Base-by-base conservation (phyloP, 129 eudicot genomes). In the Cynara cardunculus region DNA sequence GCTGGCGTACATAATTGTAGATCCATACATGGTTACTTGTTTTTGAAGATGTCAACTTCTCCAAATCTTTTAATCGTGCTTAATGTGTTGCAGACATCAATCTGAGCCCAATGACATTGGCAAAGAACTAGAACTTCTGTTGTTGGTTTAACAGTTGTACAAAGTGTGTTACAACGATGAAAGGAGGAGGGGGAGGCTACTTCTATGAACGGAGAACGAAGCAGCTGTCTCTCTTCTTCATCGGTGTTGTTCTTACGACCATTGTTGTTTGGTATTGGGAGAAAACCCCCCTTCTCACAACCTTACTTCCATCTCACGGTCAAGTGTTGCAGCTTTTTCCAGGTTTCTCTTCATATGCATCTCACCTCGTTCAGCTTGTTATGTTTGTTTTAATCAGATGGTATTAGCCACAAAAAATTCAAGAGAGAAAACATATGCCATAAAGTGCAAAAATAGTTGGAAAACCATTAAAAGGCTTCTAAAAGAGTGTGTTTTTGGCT, bases 221-320 rank as follows among this genome's bases (percentile, higher is more conserved):
- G 24, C 88, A 88, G 56, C 74, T 88, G 27, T 67, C 83, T 46
- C 80, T 85, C 73, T 72, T 85, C 76, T 76, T 88, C 84, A 25
- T 80, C 19, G 86, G 75, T 30, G 73, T 83, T 69, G 84, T 80
- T 34, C 83, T 59, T 44, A 75, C 87, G 5, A 53, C 83, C 37
- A 25, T 85, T 59, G 26, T 88, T 76, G 28, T 88, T 26, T 88
- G 87, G 85, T 68, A 73, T 46, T 85, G 89, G 87, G 86, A 74
- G 5, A 82, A 82, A 79, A 72, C 84, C 37, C 85, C 88, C 7
- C 68, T 75, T 70, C 41, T 83, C 39, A 69, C 74, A 27, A 26
- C 87, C 27, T 78, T 85, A 31, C 68, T 82, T 56, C 89, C 84
- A 24, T 83, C 91, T 31, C 83, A 78, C 28, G 81, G 72, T 77